These are phyloP conservation scores for Fusarium haematococcum DNA, from an alignment of 2,329 filamentous ascomycete genomes.

Conservation along the genomic window DNA sequence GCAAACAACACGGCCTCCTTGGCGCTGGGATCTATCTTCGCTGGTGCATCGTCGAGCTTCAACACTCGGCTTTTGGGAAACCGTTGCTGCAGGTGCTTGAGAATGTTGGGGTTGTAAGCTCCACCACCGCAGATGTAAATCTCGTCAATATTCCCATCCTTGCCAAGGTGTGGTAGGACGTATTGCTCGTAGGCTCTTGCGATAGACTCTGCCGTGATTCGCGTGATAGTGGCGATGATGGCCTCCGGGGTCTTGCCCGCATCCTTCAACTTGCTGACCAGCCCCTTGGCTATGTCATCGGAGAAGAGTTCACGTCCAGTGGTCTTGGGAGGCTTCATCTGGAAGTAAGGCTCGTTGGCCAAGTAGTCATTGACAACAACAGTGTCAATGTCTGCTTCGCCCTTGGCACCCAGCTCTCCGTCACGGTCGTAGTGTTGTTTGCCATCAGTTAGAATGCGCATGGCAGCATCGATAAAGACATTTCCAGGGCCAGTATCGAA, in stretches of 20 bases:
- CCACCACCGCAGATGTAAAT: constrained; percentile 72
- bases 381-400: constrained; percentile 34
- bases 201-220: constrained; percentile 55
- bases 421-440: constrained; percentile 61
- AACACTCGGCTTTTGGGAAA: constrained; percentile 61
- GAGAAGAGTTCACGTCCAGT: constrained; percentile 33
- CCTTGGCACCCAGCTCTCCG: constrained; percentile 52
- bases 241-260: constrained; percentile 55
- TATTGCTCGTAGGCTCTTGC: constrained; percentile 30
- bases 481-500: constrained; percentile 58
- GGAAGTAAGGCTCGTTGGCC: not conserved
- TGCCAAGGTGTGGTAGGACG: constrained; percentile 5
- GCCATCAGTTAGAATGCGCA: constrained; percentile 51
- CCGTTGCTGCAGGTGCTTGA: constrained; percentile 60
- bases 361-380: not conserved
- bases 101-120: constrained; percentile 69
- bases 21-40: not conserved
- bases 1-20: not conserved
- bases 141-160: constrained; percentile 51
- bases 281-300: constrained; percentile 57
- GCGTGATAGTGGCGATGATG: constrained; percentile 62
- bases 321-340: not conserved
- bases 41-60: not conserved
- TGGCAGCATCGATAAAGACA: constrained; percentile 47
- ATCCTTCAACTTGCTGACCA: constrained; percentile 56